Conservation (phyloP, 2,329 filamentous ascomycete genomes). For the Pseudogymnoascus pannorum region DNA sequence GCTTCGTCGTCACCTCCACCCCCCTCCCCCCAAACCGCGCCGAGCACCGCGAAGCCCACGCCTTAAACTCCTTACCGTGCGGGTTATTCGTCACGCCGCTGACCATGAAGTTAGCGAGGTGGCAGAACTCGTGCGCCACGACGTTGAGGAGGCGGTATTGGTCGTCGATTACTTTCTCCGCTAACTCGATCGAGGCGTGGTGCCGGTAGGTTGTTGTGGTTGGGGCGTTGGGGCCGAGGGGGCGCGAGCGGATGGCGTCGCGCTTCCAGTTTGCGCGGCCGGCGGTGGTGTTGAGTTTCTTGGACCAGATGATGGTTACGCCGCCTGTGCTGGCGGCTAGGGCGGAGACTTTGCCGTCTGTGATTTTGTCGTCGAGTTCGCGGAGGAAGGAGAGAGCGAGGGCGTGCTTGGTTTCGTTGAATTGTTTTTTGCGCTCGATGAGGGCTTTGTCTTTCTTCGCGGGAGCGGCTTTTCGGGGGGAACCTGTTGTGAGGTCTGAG, state of each 20-base stretch:
- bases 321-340: slow-evolving; percentile 61
- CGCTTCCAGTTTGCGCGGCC: slow-evolving; percentile 67
- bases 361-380: slow-evolving; percentile 62
- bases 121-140: slow-evolving; percentile 94
- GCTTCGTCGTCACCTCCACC: slow-evolving; percentile 80
- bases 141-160: slow-evolving; percentile 76
- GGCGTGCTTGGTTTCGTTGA: slow-evolving; percentile 53
- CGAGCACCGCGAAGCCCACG: slow-evolving; percentile 55
- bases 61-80: slow-evolving; percentile 78
- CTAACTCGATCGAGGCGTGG: slow-evolving; percentile 75
- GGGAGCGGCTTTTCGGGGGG: slow-evolving; percentile 25
- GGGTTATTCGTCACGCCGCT: slow-evolving; percentile 66
- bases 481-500: not conserved
- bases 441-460: slow-evolving; percentile 30
- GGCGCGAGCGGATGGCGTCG: slow-evolving; percentile 40
- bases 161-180: slow-evolving; percentile 77
- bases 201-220: slow-evolving; percentile 36
- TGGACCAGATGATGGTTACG: slow-evolving; percentile 65
- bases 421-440: slow-evolving; percentile 48
- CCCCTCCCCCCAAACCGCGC: slow-evolving; percentile 51
- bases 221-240: slow-evolving; percentile 12
- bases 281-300: slow-evolving; percentile 72
- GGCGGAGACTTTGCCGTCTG: slow-evolving; percentile 48
- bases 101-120: slow-evolving; percentile 87
- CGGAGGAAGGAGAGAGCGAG: slow-evolving; percentile 57